Evolutionary conservation across 345 rosid species (phyloP), one percentile per base, ranked within the genome.

Genomic region (Arabidopsis arenosa): DNA sequence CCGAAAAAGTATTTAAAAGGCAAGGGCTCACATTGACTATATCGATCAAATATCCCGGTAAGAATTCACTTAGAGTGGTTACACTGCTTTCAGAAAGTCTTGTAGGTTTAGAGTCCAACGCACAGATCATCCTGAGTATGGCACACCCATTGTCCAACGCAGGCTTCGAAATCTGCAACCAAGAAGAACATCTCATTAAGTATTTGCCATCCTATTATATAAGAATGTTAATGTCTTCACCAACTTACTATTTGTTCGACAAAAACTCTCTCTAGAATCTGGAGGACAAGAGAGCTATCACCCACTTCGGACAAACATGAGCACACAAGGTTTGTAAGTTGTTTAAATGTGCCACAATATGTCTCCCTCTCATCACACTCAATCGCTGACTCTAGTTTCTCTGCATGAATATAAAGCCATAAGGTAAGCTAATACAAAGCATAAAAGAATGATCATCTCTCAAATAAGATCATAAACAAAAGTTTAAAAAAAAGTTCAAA

Each of bases 51-150:
- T 90, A 90, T 63, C 70, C 78, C 6, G 89, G 79, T 68, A 94
- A 80, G 76, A 77, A 84, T 71, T 80, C 82, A 76, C 81, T 80
- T 23, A 94, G 79, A 68, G 74, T 59, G 72, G 59, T 40, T 68
- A 92, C 45, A 72, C 89, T 81, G 66, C 79, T 78, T 71, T 90
- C 88, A 58, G 92, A 86, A 68, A 94, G 88, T 52, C 67, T 86
- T 2, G 97, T 83, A 63, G 97, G 98, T 71, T 79, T 79, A 36
- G 91, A 82, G 75, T 92, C 97, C 73, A 94, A 79, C 4, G 8
- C 63, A 33, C 74, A 60, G 54, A 94, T 89, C 73, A 92, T 76
- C 76, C 88, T 83, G 54, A 94, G 89, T 85, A 92, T 66, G 56
- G 90, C 92, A 81, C 90, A 85, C 9, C 83, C 85, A 76, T 94